Evolutionary conservation across 2,329 filamentous ascomycete genomes (phyloP).

Genomic region (Fusarium torulosum): DNA sequence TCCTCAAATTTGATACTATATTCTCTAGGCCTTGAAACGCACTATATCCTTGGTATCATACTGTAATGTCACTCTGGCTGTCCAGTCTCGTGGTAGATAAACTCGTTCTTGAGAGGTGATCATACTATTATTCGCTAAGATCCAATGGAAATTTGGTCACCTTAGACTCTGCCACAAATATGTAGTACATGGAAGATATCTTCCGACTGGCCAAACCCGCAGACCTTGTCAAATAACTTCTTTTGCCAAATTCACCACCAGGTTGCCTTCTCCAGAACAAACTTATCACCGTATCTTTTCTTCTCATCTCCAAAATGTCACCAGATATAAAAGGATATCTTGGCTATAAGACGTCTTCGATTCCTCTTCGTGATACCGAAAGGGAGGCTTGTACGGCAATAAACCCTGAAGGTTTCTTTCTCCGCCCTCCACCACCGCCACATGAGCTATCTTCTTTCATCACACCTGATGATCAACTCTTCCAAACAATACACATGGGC

Average conservation of each 20-base stretch:
- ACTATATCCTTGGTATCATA: too few relatives aligned
- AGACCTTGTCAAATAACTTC: background rate
- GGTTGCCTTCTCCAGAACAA: background rate
- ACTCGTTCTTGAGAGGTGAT: too few relatives aligned
- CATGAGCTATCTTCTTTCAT: background rate
- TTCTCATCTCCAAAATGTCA: background rate
- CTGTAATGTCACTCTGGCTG: too few relatives aligned
- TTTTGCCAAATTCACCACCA: background rate
- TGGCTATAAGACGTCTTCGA: background rate
- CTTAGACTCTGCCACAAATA: too few relatives aligned
- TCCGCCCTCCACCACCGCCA: conserved; percentile 15
- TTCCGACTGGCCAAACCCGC: background rate
- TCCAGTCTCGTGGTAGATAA: too few relatives aligned
- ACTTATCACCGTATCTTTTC: too few relatives aligned
- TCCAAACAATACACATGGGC: conserved; percentile 28
- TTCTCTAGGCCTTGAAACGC: too few relatives aligned
- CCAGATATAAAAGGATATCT: fast-evolving
- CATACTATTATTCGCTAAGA: too few relatives aligned
- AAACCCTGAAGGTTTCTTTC: background rate
- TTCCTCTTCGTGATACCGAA: background rate
- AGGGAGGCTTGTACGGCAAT: conserved; percentile 8
- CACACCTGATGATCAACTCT: conserved; percentile 3
- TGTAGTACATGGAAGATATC: too few relatives aligned
- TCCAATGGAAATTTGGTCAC: too few relatives aligned
- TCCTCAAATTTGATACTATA: too few relatives aligned